These are phyloP conservation scores for Solanum pennellii DNA, from an alignment of 257 asterid genomes.

Conservation along the genomic window DNA sequence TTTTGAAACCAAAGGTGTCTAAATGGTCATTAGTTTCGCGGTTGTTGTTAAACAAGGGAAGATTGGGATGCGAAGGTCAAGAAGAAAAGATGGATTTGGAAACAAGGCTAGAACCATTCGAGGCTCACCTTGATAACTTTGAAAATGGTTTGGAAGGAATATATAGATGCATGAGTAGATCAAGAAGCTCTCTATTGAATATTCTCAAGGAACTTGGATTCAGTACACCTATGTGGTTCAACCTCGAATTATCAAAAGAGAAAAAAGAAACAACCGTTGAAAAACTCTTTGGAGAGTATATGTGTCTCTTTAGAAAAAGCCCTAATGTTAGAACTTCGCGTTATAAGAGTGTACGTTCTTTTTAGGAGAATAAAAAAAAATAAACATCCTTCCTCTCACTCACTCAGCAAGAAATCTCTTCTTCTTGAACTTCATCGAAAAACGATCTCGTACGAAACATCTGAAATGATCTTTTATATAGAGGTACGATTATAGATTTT, in stretches of 20 bases:
- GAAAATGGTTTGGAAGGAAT: neutral
- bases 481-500: neutral
- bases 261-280: neutral
- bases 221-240: neutral
- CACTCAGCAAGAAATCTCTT: too few species aligned
- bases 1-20: conserved; percentile 14
- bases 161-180: neutral
- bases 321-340: neutral
- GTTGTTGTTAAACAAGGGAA: conserved; percentile 11
- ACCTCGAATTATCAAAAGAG: neutral
- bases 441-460: too few species aligned
- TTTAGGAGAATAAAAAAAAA: neutral
- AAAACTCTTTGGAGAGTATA: neutral
- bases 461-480: too few species aligned
- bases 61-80: neutral
- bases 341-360: neutral
- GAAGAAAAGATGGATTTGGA: neutral
- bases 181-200: neutral
- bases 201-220: neutral
- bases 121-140: neutral
- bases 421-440: too few species aligned
- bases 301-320: neutral
- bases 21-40: conserved; percentile 30
- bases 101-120: neutral
- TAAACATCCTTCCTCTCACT: too few species aligned